These are phyloP conservation scores for Porphyra umbilicalis DNA, from an alignment of 31 red algal species.

Conservation along the genomic window DNA sequence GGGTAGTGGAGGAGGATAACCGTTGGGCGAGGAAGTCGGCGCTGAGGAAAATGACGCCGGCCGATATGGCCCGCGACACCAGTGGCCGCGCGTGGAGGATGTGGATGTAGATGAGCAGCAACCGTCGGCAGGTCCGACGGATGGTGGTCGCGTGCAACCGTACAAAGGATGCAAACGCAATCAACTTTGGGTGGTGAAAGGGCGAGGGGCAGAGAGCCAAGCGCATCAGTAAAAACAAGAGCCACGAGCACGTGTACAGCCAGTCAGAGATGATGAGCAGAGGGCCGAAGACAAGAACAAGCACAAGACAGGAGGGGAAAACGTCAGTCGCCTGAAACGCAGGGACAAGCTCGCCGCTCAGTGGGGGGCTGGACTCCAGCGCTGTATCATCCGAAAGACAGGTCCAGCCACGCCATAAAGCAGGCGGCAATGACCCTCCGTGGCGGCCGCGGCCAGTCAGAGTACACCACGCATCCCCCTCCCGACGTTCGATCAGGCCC, in stretches of 20 bases:
- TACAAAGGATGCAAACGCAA: neutral
- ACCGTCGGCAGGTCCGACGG: conserved; percentile 17
- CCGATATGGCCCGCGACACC: conserved; percentile 39
- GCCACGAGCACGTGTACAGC: neutral
- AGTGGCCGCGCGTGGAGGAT: conserved; percentile 52
- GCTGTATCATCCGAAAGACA: no score
- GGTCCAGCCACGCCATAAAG: no score
- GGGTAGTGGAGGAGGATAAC: neutral
- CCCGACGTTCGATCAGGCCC: no score
- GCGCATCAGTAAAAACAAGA: neutral
- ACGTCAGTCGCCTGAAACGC: no score
- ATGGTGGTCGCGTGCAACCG: neutral
- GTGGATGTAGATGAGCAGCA: conserved; percentile 37
- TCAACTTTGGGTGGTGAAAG: neutral
- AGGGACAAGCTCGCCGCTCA: no score
- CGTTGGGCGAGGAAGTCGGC: conserved; percentile 43
- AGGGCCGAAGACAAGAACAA: neutral
- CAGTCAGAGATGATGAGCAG: no score
- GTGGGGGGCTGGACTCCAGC: no score
- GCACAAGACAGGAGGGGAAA: neutral
- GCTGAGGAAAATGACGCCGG: conserved; percentile 45
- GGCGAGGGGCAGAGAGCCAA: neutral
- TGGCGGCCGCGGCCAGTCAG: no score
- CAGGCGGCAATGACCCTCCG: no score
- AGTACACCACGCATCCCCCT: no score